Evolutionary conservation across 1,284 basidiomycete genomes (phyloP).

Genomic region (Ceratobasidium sp.): DNA sequence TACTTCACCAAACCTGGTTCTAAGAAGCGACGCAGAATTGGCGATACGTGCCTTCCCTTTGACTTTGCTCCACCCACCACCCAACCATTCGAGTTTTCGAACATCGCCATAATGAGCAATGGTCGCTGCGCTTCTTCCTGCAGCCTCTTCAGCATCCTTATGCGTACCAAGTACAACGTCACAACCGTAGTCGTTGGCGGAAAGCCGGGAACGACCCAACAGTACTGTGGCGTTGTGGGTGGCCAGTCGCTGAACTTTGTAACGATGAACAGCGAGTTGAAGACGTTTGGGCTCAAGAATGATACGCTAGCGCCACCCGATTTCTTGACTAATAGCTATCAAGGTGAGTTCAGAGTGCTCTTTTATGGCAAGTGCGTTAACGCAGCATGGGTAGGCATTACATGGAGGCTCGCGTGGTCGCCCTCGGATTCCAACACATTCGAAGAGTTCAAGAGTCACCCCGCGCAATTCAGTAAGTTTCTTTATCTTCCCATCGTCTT

Average conservation of each 20-base stretch:
- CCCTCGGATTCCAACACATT: conserved; percentile 54
- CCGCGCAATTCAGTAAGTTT: conserved; percentile 28
- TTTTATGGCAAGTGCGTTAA: conserved; percentile 57
- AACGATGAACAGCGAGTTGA: conserved; percentile 64
- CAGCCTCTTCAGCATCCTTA: conserved; percentile 56
- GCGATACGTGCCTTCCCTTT: conserved; percentile 28
- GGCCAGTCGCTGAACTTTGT: conserved; percentile 64
- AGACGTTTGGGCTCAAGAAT: conserved; percentile 62
- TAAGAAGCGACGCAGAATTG: background rate
- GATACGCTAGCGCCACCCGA: conserved; percentile 65
- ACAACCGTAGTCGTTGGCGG: conserved; percentile 65
- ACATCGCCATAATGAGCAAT: conserved; percentile 35
- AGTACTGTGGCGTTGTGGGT: conserved; percentile 68
- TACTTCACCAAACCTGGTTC: background rate
- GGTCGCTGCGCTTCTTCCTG: conserved; percentile 15
- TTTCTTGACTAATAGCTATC: conserved; percentile 54
- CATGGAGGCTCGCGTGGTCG: conserved; percentile 67
- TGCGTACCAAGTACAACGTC: conserved; percentile 64
- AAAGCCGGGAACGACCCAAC: conserved; percentile 56
- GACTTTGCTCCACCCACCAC: conserved; percentile 6
- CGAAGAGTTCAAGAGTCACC: conserved; percentile 30
- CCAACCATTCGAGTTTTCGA: conserved; percentile 25
- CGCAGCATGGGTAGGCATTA: conserved; percentile 55
- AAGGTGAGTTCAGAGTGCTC: conserved; percentile 35
- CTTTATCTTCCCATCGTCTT: background rate